These are phyloP conservation scores for Heritiera fomes DNA, from an alignment of 345 rosid species.

Conservation along the genomic window DNA sequence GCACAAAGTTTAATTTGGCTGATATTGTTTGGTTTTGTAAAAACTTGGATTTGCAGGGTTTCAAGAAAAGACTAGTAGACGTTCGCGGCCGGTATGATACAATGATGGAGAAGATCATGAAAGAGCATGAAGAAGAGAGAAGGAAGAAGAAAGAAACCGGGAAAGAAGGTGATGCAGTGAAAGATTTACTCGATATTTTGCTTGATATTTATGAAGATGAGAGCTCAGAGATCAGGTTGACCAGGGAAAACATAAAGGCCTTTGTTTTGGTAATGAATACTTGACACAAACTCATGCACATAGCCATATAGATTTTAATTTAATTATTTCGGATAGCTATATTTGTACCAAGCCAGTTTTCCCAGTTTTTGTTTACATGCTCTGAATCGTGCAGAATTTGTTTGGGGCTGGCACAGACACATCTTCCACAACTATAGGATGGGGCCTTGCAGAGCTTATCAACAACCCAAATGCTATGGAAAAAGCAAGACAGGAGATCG, in stretches of 20 bases:
- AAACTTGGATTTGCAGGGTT: conserved; percentile 65
- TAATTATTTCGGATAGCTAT: neutral
- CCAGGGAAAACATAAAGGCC: conserved; percentile 71
- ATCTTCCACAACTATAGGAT: conserved; percentile 54
- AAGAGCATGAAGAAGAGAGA: conserved; percentile 50
- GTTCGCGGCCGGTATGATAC: conserved; percentile 56
- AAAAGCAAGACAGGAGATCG: conserved; percentile 58
- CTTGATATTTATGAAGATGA: conserved; percentile 69
- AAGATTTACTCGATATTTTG: conserved; percentile 63
- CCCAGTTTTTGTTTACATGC: neutral
- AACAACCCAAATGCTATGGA: conserved; percentile 61
- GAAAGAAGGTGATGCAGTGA: conserved; percentile 21
- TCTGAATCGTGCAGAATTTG: conserved; percentile 35
- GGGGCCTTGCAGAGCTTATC: conserved; percentile 76
- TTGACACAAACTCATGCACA: neutral
- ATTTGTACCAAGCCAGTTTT: neutral
- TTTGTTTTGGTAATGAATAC: conserved; percentile 60
- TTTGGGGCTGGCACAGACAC: conserved; percentile 62
- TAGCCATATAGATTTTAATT: neutral
- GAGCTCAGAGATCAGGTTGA: conserved; percentile 53
- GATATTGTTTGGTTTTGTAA: conserved; percentile 73
- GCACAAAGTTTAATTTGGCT: conserved; percentile 54
- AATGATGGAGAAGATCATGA: conserved; percentile 67
- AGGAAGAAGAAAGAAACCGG: conserved; percentile 18
- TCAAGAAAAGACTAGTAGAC: conserved; percentile 51